Conservation (phyloP, 768 basidiomycete genomes). For the Lactarius hatsudake region DNA sequence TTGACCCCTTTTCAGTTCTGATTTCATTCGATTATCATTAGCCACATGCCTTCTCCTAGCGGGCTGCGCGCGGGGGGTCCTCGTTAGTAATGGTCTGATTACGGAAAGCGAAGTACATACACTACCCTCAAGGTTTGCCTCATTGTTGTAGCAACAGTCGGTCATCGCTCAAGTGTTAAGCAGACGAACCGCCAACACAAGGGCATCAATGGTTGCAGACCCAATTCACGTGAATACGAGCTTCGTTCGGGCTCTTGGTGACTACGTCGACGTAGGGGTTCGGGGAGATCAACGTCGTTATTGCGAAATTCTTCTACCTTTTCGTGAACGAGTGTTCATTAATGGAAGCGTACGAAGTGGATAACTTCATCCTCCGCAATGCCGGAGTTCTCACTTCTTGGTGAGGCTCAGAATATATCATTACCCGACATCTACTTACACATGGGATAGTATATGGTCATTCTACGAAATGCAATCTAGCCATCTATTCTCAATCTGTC, state of each 20-base stretch:
- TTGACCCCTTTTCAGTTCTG: slow-evolving; percentile 34
- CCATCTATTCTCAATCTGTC: slow-evolving; percentile 53
- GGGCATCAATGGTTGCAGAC: slow-evolving; percentile 46
- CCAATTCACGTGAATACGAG: slow-evolving; percentile 58
- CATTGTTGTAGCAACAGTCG: not conserved
- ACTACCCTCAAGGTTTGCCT: slow-evolving; percentile 56
- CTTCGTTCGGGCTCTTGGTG: slow-evolving; percentile 53
- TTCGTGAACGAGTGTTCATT: slow-evolving; percentile 60
- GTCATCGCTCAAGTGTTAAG: not conserved
- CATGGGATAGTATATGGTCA: slow-evolving; percentile 54
- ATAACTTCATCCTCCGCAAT: slow-evolving; percentile 70
- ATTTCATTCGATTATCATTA: slow-evolving; percentile 60
- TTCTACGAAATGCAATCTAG: slow-evolving; percentile 60
- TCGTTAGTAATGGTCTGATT: slow-evolving; percentile 48
- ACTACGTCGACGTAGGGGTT: slow-evolving; percentile 48
- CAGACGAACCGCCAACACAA: slow-evolving; percentile 50
- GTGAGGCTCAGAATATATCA: slow-evolving; percentile 39
- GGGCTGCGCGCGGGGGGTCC: slow-evolving; percentile 56
- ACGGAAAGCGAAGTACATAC: slow-evolving; percentile 44
- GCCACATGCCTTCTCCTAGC: slow-evolving; percentile 60
- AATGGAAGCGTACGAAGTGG: slow-evolving; percentile 64
- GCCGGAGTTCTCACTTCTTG: slow-evolving; percentile 55
- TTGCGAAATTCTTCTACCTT: slow-evolving; percentile 59
- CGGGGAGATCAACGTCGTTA: slow-evolving; percentile 50
- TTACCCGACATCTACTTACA: not conserved